Conservation (phyloP, 1,284 basidiomycete genomes). For the Malassezia cuniculi region DNA sequence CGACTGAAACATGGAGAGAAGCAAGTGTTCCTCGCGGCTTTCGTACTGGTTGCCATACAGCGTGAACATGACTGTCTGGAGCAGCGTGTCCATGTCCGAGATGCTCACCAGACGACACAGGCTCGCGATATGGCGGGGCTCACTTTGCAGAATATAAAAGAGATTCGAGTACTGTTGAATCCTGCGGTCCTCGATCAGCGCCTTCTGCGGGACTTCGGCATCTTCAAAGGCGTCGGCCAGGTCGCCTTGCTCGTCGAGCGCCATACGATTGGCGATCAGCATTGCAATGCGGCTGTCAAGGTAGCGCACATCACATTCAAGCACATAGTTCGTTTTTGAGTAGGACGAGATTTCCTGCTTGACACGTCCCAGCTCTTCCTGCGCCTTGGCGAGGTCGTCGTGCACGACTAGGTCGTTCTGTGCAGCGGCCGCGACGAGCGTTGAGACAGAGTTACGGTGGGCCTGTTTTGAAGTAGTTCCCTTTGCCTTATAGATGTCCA, state of each 20-base stretch:
- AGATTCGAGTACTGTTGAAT: conserved; percentile 91
- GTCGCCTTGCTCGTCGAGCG: conserved; percentile 59
- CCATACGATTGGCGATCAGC: conserved; percentile 95
- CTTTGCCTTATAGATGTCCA: too few relatives aligned
- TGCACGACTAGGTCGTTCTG: neutral
- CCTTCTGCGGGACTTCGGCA: conserved; percentile 52
- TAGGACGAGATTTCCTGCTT: conserved; percentile 96
- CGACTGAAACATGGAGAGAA: conserved; percentile 97
- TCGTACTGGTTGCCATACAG: conserved; percentile 99
- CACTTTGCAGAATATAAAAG: conserved; percentile 94
- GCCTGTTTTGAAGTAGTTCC: too few relatives aligned
- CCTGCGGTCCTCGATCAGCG: conserved; percentile 70
- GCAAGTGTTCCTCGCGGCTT: conserved; percentile 89
- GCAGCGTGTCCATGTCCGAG: conserved; percentile 90
- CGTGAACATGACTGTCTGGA: conserved; percentile 99
- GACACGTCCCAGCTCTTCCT: conserved; percentile 85
- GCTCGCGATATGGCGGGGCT: conserved; percentile 88
- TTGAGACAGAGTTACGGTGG: too few relatives aligned
- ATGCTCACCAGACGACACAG: conserved; percentile 93
- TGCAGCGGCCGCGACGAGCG: too few relatives aligned
- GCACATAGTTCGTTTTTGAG: conserved; percentile 97
- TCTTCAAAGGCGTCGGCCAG: conserved; percentile 59
- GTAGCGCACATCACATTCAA: conserved; percentile 94
- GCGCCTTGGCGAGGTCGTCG: conserved; percentile 50
- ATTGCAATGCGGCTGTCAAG: conserved; percentile 93